These are phyloP conservation scores for Aspergillus affinis DNA, from an alignment of 495 filamentous ascomycete species.

Conservation along the genomic window DNA sequence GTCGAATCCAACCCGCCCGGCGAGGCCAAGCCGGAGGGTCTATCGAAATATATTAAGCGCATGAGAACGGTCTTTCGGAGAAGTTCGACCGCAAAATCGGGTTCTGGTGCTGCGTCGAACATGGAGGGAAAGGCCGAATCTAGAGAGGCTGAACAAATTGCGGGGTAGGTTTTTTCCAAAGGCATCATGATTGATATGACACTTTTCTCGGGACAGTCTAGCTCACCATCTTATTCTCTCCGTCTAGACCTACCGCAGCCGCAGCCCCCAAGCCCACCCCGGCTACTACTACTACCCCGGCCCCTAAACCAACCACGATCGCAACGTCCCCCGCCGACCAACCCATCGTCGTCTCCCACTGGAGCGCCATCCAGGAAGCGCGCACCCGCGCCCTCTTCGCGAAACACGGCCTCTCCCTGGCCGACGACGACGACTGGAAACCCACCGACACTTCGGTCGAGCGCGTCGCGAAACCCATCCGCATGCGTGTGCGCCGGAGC, in stretches of 20 bases:
- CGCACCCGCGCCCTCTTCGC: slow-evolving; percentile 69
- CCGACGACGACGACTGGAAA: slow-evolving; percentile 69
- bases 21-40: slow-evolving; percentile 58
- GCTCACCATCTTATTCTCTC: slow-evolving; percentile 11
- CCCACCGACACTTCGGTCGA: slow-evolving; percentile 56
- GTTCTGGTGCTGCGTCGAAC: slow-evolving; percentile 23
- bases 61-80: slow-evolving; percentile 64
- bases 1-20: slow-evolving; percentile 19
- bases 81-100: slow-evolving; percentile 44
- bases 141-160: slow-evolving; percentile 18
- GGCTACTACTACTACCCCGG: slow-evolving; percentile 9
- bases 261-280: background rate
- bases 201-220: slow-evolving; percentile 7
- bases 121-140: slow-evolving; percentile 9
- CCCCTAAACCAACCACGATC: slow-evolving; percentile 5
- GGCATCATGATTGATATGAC: slow-evolving; percentile 16
- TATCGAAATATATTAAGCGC: slow-evolving; percentile 61
- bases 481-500: slow-evolving; percentile 83
- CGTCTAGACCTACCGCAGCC: slow-evolving; percentile 2
- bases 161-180: slow-evolving; percentile 34
- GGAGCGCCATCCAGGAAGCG: slow-evolving; percentile 56
- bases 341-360: slow-evolving; percentile 31
- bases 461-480: slow-evolving; percentile 84
- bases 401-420: slow-evolving; percentile 70
- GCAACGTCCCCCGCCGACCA: slow-evolving; percentile 16